phyloP scores from a whole-genome alignment of 352 stramenopile species.

The Phytophthora citricola region DNA sequence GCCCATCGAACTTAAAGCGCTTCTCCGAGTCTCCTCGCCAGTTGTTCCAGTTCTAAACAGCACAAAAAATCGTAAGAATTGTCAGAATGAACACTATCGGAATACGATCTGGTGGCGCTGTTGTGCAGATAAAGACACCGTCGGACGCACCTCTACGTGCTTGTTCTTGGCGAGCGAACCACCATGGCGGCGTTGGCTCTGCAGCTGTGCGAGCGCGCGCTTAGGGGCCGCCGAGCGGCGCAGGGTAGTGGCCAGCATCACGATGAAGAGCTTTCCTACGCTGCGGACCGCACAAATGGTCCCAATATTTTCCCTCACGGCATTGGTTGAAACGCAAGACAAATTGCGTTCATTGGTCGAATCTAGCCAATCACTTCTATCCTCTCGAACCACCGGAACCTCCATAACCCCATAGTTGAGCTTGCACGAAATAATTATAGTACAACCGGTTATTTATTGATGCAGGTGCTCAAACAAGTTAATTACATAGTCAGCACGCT shows the following conservation, averaged over 20 bases:
- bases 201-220: conserved; percentile 51
- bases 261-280: conserved; percentile 10
- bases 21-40: conserved; percentile 87
- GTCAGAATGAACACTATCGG: conserved; percentile 5
- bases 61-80: not conserved
- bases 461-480: not conserved
- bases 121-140: not conserved
- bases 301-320: conserved; percentile 2
- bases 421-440: not conserved
- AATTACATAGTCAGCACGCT: not conserved
- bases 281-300: conserved; percentile 31
- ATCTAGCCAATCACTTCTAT: conserved; percentile 4
- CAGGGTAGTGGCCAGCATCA: conserved; percentile 61
- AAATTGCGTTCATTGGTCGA: conserved; percentile 5
- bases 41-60: conserved; percentile 84
- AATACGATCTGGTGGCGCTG: not conserved
- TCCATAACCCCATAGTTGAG: conserved; percentile 18
- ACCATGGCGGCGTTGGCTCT: conserved; percentile 74
- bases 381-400: conserved; percentile 21
- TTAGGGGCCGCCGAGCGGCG: conserved; percentile 51
- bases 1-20: conserved; percentile 75
- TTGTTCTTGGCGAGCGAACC: conserved; percentile 86
- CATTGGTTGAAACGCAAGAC: conserved; percentile 29
- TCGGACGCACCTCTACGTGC: conserved; percentile 70
- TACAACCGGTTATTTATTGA: conserved; percentile 7